Evolutionary conservation across 2,329 filamentous ascomycete genomes (phyloP).

Genomic region (Dactylellina drechsleri): DNA sequence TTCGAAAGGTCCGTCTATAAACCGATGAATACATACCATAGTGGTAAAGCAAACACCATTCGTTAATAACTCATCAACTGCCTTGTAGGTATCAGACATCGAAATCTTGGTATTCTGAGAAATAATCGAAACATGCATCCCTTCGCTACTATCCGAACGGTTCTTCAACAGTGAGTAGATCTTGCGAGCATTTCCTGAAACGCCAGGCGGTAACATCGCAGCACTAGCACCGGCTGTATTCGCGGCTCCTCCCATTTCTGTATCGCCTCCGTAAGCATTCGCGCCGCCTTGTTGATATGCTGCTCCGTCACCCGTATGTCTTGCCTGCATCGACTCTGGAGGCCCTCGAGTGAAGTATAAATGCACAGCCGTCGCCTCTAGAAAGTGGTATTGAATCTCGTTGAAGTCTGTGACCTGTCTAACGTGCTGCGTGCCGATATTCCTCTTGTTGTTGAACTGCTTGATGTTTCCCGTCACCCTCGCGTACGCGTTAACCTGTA

Average conservation of each 20-base stretch:
- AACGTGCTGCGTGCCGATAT: constrained; percentile 82
- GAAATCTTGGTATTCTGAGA: constrained; percentile 73
- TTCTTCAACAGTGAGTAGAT: constrained; percentile 77
- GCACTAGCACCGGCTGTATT: constrained; percentile 62
- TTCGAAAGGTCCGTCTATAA: neutral
- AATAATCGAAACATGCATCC: constrained; percentile 82
- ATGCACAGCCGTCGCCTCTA: constrained; percentile 90
- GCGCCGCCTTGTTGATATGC: constrained; percentile 67
- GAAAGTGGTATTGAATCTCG: constrained; percentile 89
- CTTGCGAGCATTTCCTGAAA: constrained; percentile 71
- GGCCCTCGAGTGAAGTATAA: constrained; percentile 81
- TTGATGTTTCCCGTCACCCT: constrained; percentile 87
- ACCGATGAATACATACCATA: constrained; percentile 63
- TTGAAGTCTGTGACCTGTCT: constrained; percentile 85
- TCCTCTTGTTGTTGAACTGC: constrained; percentile 82
- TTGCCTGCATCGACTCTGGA: constrained; percentile 60
- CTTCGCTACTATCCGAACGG: constrained; percentile 79
- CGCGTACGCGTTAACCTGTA: constrained; percentile 80
- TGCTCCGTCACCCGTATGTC: constrained; percentile 62
- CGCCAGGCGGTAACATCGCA: constrained; percentile 62
- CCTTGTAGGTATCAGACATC: constrained; percentile 75
- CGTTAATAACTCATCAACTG: constrained; percentile 81
- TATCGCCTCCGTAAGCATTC: constrained; percentile 51
- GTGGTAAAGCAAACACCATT: constrained; percentile 87
- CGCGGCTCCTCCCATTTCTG: constrained; percentile 60